phyloP scores from a whole-genome alignment of 208 protist species.

The Leishmania gerbilli region DNA sequence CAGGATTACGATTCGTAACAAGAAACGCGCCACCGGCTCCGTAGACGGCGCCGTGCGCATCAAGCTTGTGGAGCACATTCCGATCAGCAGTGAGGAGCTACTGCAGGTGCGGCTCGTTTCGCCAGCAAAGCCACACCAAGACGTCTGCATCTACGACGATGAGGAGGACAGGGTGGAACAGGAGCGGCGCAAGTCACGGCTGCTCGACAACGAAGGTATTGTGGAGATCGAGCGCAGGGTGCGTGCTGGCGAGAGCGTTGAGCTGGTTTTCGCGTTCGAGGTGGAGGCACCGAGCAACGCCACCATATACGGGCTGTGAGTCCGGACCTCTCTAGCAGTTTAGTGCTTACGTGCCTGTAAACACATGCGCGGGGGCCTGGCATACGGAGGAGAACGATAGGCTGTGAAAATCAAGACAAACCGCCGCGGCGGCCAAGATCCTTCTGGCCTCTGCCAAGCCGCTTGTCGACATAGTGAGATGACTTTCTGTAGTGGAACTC shows the following conservation, averaged over 20 bases:
- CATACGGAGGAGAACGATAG: neutral
- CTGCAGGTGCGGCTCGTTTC: slow-evolving; percentile 32
- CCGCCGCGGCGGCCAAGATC: neutral
- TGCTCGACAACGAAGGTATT: slow-evolving; percentile 26
- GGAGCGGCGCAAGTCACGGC: slow-evolving; percentile 22
- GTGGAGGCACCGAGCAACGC: slow-evolving; percentile 28
- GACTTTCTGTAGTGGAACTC: neutral
- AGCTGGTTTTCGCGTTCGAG: slow-evolving; percentile 28
- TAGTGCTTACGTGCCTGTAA: neutral
- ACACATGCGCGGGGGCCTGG: neutral
- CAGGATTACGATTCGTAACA: slow-evolving; percentile 31
- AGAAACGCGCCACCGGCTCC: slow-evolving; percentile 17
- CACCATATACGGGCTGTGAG: slow-evolving; percentile 29
- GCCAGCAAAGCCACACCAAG: slow-evolving; percentile 23
- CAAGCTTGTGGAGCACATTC: slow-evolving; percentile 34
- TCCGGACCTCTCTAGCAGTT: neutral
- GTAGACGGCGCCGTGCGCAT: slow-evolving; percentile 14
- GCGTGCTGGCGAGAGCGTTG: slow-evolving; percentile 19
- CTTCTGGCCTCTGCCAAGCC: neutral
- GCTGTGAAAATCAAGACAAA: neutral
- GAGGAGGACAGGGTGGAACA: slow-evolving; percentile 24
- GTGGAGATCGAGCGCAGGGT: slow-evolving; percentile 33
- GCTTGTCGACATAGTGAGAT: neutral
- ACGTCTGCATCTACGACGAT: slow-evolving; percentile 33
- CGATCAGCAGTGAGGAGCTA: slow-evolving; percentile 32